A percentile compares a stretch with the other conserved stretches of the same genome.
Conservation (phyloP, 2,329 filamentous ascomycete genomes). For the Grosmannia huntii region DNA sequence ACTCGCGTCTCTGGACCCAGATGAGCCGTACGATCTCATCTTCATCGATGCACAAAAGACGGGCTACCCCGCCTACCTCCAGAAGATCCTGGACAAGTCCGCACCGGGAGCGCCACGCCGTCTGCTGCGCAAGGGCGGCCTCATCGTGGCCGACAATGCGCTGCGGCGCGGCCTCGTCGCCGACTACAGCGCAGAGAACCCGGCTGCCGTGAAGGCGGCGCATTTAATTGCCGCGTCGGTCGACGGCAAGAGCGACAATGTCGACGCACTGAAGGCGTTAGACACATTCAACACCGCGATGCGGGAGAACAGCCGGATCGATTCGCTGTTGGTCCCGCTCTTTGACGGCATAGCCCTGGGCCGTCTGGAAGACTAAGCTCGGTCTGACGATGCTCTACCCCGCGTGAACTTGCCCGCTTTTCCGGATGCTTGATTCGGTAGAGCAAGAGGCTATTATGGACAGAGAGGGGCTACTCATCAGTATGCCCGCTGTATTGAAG, state of each 20-base stretch:
- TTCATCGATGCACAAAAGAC: slow-evolving; percentile 43
- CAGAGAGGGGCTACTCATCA: too few species aligned
- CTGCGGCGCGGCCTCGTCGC: slow-evolving; percentile 36
- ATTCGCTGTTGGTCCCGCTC: slow-evolving; percentile 23
- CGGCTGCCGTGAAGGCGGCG: slow-evolving; percentile 9
- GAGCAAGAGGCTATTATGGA: too few species aligned
- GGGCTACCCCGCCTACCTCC: slow-evolving; percentile 36
- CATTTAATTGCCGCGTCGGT: neutral
- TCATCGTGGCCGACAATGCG: slow-evolving; percentile 43
- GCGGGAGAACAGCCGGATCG: slow-evolving; percentile 18
- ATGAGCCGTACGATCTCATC: slow-evolving; percentile 37
- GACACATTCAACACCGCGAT: slow-evolving; percentile 23
- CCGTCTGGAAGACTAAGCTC: slow-evolving; percentile 15
- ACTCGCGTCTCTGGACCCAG: slow-evolving; percentile 19
- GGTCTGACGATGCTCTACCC: too few species aligned
- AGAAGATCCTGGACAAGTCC: slow-evolving; percentile 30
- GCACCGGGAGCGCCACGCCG: slow-evolving; percentile 22
- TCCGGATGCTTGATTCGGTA: too few species aligned
- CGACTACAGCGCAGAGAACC: slow-evolving; percentile 21
- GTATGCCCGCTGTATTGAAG: too few species aligned
- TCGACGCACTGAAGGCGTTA: slow-evolving; percentile 13
- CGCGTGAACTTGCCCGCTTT: too few species aligned
- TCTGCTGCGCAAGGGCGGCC: slow-evolving; percentile 33
- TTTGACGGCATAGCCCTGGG: slow-evolving; percentile 25
- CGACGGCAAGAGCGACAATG: neutral